Base-by-base conservation (phyloP, 768 basidiomycete species). In the Hemileccinum rubropunctum region DNA sequence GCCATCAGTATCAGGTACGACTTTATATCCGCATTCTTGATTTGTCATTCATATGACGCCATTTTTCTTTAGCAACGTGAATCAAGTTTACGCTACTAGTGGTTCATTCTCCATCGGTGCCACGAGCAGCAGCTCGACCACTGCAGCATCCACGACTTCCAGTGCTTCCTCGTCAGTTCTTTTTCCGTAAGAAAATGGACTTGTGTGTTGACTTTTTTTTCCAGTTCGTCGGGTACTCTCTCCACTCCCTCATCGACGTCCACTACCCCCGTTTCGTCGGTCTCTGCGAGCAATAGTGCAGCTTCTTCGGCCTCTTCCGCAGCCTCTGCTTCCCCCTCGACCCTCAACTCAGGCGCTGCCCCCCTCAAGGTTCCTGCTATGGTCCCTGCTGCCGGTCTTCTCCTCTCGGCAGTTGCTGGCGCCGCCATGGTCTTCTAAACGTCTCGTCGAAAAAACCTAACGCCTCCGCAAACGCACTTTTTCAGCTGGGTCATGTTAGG, bases 321-420 rank as follows among this genome's bases (percentile, higher is more conserved):
- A 3, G 45, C 69, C 9, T 42, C 63, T 3, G 37, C 71, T 6
- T 42, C 67, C 2, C 56, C 63, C 20, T 54, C 63, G 3, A 23
- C 11, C 18, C 57, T 67, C 42, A 65, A 28, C 42, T 40, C 38
- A 40, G 65, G 64, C 28, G 70, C 69, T 13, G 52, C 64, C 17
- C 66, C 70, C 15, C 59, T 68, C 54, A 74, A 68, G 53, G 27
- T 56, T 42, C 52, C 49, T 46, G 73, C 66, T 42, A 52, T 63
- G 43, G 72, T 68, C 38, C 66, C 69, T 12, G 42, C 66, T 23
- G 71, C 68, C 3, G 70, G 65, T 13, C 60, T 72, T 7, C 57
- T 75, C 18, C 59, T 79, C 32, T 78, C 79, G 17, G 75, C 70
- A 0, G 59, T 76, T 34, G 80, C 75, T 34, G 82, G 82, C 34